Conservation (phyloP, 495 filamentous ascomycete genomes). For the Tuber umbilicatum region DNA sequence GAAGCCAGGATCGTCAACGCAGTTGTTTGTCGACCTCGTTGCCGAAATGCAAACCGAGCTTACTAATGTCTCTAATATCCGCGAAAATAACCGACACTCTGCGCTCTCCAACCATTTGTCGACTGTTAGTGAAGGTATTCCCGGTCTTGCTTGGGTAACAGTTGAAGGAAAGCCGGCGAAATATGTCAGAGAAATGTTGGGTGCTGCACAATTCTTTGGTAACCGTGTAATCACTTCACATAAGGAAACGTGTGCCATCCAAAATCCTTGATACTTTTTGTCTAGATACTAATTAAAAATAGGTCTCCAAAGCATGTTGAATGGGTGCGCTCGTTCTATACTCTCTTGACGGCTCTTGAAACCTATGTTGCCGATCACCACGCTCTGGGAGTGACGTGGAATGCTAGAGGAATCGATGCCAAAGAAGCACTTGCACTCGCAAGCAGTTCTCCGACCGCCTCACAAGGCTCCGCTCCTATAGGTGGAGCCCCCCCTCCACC, state of each 20-base stretch:
- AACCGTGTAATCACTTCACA: constrained; percentile 82
- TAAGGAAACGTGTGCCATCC: constrained; percentile 72
- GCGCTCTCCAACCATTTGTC: constrained; percentile 70
- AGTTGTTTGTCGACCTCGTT: constrained; percentile 64
- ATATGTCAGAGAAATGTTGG: constrained; percentile 69
- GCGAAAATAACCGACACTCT: constrained; percentile 67
- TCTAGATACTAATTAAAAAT: background rate
- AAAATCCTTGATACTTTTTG: background rate
- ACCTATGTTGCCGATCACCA: constrained; percentile 78
- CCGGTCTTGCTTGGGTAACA: constrained; percentile 76
- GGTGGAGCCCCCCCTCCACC: constrained; percentile 54
- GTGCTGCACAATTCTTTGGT: constrained; percentile 79
- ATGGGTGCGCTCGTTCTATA: constrained; percentile 82
- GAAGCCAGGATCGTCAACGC: constrained; percentile 69
- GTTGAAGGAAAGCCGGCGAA: constrained; percentile 71
- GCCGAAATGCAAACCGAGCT: constrained; percentile 75
- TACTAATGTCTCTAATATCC: constrained; percentile 65
- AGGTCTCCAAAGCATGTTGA: constrained; percentile 73
- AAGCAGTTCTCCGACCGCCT: constrained; percentile 46
- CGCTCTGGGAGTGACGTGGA: constrained; percentile 76
- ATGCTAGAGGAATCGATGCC: constrained; percentile 69
- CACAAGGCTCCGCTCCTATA: constrained; percentile 19
- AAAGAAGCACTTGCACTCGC: constrained; percentile 62
- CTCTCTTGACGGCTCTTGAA: constrained; percentile 70
- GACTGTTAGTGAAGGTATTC: constrained; percentile 81